Evolutionary conservation across 140 eudicot genomes (phyloP).

Genomic region (Ambrosia hybrid): DNA sequence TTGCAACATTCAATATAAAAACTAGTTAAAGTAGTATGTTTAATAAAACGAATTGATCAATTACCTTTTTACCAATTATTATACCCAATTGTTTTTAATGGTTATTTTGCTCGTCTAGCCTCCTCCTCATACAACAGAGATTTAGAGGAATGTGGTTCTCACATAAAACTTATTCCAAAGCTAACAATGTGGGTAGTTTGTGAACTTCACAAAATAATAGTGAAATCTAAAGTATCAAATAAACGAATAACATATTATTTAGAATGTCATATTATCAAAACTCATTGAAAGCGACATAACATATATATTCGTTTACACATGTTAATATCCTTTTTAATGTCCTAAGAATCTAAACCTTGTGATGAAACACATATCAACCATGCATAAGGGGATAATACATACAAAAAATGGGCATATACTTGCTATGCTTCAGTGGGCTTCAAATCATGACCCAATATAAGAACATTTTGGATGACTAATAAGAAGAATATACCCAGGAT

Average conservation of each 20-base stretch:
- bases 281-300: conserved; percentile 15
- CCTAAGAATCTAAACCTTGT: conserved; percentile 33
- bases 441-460: conserved; percentile 18
- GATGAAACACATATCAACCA: conserved; percentile 18
- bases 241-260: conserved; percentile 8
- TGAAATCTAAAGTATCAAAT: neutral
- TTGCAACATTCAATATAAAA: too few relatives aligned
- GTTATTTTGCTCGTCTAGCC: neutral
- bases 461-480: conserved; percentile 26
- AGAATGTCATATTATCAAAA: conserved; percentile 13
- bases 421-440: conserved; percentile 21
- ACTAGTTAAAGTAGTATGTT: too few relatives aligned
- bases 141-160: conserved; percentile 27
- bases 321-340: conserved; percentile 13
- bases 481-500: conserved; percentile 28
- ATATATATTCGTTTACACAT: conserved; percentile 24
- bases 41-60: too few relatives aligned
- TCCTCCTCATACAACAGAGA: conserved; percentile 7
- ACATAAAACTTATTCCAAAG: neutral
- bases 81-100: too few relatives aligned
- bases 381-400: conserved; percentile 21
- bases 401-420: conserved; percentile 39
- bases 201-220: neutral
- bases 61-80: too few relatives aligned
- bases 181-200: too few relatives aligned